Percentiles rank a stretch among this genome's conserved stretches.
Conservation (phyloP, 371 early-diverging fungal species). For the Mortierella sp. region DNA sequence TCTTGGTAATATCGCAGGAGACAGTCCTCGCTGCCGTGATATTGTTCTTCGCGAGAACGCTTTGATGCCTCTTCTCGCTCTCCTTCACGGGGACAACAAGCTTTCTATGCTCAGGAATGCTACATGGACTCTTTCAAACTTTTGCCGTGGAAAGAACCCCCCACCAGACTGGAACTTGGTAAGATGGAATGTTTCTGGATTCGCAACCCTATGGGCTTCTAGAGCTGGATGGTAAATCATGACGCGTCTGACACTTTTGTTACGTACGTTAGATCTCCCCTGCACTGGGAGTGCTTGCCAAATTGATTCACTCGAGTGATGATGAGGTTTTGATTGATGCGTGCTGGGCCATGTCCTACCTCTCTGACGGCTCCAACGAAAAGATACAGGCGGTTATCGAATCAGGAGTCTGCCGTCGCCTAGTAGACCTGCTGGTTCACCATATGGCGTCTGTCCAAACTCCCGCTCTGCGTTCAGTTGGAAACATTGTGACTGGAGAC, state of each 20-base stretch:
- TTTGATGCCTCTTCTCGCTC: constrained; percentile 81
- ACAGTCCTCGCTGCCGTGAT: constrained; percentile 96
- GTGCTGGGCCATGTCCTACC: constrained; percentile 99
- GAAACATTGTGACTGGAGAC: constrained; percentile 99
- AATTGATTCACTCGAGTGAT: constrained; percentile 90
- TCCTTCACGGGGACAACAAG: constrained; percentile 90
- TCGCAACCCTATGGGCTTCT: too few species aligned
- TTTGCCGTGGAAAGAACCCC: constrained; percentile 99
- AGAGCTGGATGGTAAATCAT: background rate
- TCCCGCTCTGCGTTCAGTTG: constrained; percentile 98
- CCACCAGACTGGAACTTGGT: constrained; percentile 92
- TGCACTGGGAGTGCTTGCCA: constrained; percentile 89
- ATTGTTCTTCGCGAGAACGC: constrained; percentile 90
- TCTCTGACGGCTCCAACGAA: constrained; percentile 95
- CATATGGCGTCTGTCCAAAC: constrained; percentile 90
- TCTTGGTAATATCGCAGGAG: constrained; percentile 99
- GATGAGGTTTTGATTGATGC: constrained; percentile 97
- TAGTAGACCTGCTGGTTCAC: constrained; percentile 94
- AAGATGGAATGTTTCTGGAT: too few species aligned
- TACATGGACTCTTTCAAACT: constrained; percentile 99
- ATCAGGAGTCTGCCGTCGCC: constrained; percentile 92
- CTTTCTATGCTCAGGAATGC: constrained; percentile 97
- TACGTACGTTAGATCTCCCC: constrained; percentile 73
- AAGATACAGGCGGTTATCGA: constrained; percentile 97
- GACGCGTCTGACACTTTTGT: background rate